Conservation (phyloP, 495 filamentous ascomycete species). For the Apiosordaria backusii region DNA sequence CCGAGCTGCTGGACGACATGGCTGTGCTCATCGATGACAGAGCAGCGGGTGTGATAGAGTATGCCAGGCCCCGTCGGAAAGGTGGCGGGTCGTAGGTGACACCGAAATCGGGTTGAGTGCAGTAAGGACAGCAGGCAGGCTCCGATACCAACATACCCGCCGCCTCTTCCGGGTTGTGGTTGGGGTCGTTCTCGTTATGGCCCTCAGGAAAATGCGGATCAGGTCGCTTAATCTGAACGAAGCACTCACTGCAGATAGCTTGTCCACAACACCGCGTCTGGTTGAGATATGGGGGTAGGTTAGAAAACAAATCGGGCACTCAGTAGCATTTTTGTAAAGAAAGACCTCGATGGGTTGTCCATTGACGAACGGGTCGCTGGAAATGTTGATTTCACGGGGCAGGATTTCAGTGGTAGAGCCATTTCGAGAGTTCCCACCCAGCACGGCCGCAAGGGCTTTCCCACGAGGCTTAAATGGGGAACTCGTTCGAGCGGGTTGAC, state of each 20-base stretch:
- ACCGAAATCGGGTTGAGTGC: conserved; percentile 90
- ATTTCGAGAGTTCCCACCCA: conserved; percentile 66
- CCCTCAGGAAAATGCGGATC: conserved; percentile 96
- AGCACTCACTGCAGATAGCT: conserved; percentile 96
- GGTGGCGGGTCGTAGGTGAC: conserved; percentile 86
- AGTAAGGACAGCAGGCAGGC: conserved; percentile 92
- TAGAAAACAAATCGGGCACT: conserved; percentile 96
- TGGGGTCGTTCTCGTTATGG: conserved; percentile 50
- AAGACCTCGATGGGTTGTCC: conserved; percentile 88
- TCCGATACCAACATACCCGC: conserved; percentile 78
- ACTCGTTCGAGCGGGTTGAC: conserved; percentile 27
- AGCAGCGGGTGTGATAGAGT: conserved; percentile 48
- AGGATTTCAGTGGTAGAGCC: conserved; percentile 62
- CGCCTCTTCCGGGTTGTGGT: conserved; percentile 45
- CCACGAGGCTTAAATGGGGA: conserved; percentile 58
- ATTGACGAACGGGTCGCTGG: conserved; percentile 83
- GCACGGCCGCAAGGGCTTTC: conserved; percentile 77
- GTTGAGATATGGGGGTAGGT: conserved; percentile 98
- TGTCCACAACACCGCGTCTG: conserved; percentile 94
- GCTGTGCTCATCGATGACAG: conserved; percentile 57
- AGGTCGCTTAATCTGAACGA: conserved; percentile 96
- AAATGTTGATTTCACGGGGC: conserved; percentile 74
- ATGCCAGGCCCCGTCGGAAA: conserved; percentile 79
- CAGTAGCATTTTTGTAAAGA: conserved; percentile 82
- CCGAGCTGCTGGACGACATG: conserved; percentile 59